Base-by-base conservation (phyloP, 2,329 filamentous ascomycete genomes). In the Exophiala viscosa region DNA sequence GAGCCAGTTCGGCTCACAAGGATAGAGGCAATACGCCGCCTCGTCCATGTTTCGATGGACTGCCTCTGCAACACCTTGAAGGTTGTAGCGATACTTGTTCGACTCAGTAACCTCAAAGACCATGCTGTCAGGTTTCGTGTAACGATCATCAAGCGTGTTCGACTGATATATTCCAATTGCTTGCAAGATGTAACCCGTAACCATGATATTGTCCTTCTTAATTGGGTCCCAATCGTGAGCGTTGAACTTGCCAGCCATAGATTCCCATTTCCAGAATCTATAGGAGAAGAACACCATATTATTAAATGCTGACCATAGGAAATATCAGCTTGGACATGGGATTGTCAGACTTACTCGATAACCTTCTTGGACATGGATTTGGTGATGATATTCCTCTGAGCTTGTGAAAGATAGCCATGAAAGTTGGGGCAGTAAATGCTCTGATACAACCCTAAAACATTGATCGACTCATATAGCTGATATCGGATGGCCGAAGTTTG, bases 171-270 rank as follows among this genome's bases (percentile, higher is more conserved):
- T 49, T 15, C 55, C 55, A 6, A 55, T 32, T 15, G 55, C 52
- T 47, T 50, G 45, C 8, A 49, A 35, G 28, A 58, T 46, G 41
- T 58, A 58, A 7, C 55, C 55, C 2, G 55, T 45, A 4, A 53
- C 55, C 55, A 58, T 58, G 31, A 58, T 58, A 18, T 58, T 51
- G 45, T 58, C 55, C 15, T 58, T 50, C 32, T 49, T 47, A 35
- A 55, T 50, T 2, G 55, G 52, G 17, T 58, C 52, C 47, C 49
- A 58, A 45, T 55, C 45, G 42, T 54, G 50, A 5, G 52, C 35
- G n/a, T 47, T 55, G 53, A 58, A 58, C 32, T 58, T 58, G 10
- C 55, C 52, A 17, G 44, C 39, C 42, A 58, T 49, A 4, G 45
- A 50, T 36, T 56, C 55, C 31, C 45, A 58, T 18, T 56, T 58